These are phyloP conservation scores for Leishmania amazonensis DNA, from an alignment of 208 protist genomes.

Conservation along the genomic window DNA sequence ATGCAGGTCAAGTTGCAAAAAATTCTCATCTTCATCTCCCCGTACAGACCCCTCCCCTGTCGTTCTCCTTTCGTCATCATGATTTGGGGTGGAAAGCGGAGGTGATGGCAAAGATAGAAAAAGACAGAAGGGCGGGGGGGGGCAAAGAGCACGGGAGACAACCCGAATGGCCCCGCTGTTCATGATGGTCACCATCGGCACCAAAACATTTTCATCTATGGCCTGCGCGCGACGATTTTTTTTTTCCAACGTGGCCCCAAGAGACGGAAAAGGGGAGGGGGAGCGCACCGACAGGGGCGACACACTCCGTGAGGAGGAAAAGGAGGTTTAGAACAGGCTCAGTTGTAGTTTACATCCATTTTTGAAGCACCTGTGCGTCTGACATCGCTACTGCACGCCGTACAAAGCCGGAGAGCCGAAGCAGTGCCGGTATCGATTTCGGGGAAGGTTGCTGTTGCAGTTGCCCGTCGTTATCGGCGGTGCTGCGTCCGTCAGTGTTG, in stretches of 20 bases:
- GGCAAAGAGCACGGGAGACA: background rate
- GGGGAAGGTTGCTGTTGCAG: slow-evolving; percentile 4
- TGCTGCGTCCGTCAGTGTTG: background rate
- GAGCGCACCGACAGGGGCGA: background rate
- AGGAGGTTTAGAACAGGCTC: background rate
- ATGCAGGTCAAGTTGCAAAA: background rate
- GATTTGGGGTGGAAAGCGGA: background rate
- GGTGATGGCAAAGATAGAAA: background rate
- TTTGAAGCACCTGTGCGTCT: slow-evolving; percentile 26
- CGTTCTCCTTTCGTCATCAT: background rate
- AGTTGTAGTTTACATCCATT: slow-evolving; percentile 23
- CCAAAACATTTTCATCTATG: background rate
- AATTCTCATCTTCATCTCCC: background rate
- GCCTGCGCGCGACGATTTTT: background rate
- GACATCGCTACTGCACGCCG: slow-evolving; percentile 57
- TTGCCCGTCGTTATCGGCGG: background rate
- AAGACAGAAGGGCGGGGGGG: background rate
- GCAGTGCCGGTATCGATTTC: slow-evolving; percentile 28
- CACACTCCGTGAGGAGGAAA: background rate
- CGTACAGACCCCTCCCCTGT: background rate
- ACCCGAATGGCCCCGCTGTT: background rate
- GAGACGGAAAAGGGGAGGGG: background rate
- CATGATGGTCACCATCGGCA: background rate
- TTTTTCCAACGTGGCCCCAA: background rate
- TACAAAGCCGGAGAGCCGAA: slow-evolving; percentile 49